A percentile compares a stretch with the other conserved stretches of the same genome.
Conservation (phyloP, 2,329 filamentous ascomycete genomes). For the Periglandula ipomoeae region DNA sequence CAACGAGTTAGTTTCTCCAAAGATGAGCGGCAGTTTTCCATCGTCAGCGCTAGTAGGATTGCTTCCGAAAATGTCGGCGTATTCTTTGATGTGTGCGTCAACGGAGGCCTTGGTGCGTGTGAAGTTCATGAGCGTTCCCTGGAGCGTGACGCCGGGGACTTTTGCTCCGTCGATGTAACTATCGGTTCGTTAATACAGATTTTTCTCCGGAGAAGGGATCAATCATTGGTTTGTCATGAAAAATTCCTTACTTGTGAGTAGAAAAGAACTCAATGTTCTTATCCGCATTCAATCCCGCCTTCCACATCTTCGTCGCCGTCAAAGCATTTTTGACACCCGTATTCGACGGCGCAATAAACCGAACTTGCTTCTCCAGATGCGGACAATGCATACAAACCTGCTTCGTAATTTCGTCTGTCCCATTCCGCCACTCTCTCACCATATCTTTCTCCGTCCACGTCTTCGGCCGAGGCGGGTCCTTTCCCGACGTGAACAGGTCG, state of each 20-base stretch:
- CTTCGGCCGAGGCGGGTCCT: slow-evolving; percentile 40
- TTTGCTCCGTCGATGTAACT: slow-evolving; percentile 55
- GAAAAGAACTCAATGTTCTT: slow-evolving; percentile 43
- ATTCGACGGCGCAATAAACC: slow-evolving; percentile 40
- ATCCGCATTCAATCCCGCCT: slow-evolving; percentile 41
- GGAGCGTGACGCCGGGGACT: slow-evolving; percentile 51
- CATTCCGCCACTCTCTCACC: slow-evolving; percentile 49
- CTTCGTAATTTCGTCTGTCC: slow-evolving; percentile 37
- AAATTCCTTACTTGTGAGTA: slow-evolving; percentile 44
- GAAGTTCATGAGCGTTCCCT: slow-evolving; percentile 56
- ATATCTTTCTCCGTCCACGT: slow-evolving; percentile 46
- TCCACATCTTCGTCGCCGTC: slow-evolving; percentile 40
- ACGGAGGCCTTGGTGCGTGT: slow-evolving; percentile 34
- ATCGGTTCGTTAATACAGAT: not conserved
- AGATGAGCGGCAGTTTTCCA: slow-evolving; percentile 38
- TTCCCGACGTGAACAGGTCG: slow-evolving; percentile 46
- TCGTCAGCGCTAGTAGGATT: not conserved
- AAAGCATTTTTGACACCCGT: slow-evolving; percentile 46
- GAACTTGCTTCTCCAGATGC: slow-evolving; percentile 26
- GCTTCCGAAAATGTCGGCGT: slow-evolving; percentile 27
- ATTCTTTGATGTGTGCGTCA: slow-evolving; percentile 38
- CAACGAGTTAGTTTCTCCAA: slow-evolving; percentile 54
- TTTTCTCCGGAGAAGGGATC: no score
- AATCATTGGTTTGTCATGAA: no score
- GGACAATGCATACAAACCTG: slow-evolving; percentile 41